Percentiles rank a stretch among this genome's conserved stretches.
phyloP scores from a whole-genome alignment of 768 basidiomycete species.

The Tephrocybe sp. region DNA sequence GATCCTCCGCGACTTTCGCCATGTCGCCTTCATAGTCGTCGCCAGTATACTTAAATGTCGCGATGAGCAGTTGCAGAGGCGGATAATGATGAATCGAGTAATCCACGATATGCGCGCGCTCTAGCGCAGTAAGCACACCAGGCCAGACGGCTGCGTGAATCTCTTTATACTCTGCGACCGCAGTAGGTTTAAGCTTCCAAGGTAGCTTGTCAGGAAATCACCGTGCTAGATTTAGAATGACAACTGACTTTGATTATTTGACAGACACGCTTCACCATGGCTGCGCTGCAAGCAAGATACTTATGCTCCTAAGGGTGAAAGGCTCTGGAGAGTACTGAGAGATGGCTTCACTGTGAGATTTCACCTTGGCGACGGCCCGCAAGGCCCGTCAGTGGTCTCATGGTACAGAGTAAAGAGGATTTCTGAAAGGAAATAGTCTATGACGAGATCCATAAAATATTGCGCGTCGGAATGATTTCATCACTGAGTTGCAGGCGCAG shows the following conservation, averaged over 20 bases:
- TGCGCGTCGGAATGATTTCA: neutral
- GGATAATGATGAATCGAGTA: slow-evolving; percentile 76
- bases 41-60: slow-evolving; percentile 76
- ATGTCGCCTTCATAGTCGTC: slow-evolving; percentile 65
- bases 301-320: neutral
- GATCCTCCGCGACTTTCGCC: slow-evolving; percentile 57
- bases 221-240: slow-evolving; percentile 1
- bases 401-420: neutral
- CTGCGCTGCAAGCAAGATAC: neutral
- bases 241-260: slow-evolving; percentile 64
- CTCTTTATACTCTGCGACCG: slow-evolving; percentile 49
- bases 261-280: slow-evolving; percentile 56
- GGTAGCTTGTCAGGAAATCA: slow-evolving; percentile 7
- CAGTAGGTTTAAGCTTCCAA: slow-evolving; percentile 50
- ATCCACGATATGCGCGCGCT: slow-evolving; percentile 62
- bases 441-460: neutral
- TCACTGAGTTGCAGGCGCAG: slow-evolving; percentile 2
- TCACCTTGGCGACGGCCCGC: slow-evolving; percentile 8
- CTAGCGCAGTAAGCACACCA: slow-evolving; percentile 59
- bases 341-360: neutral
- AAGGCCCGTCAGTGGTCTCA: slow-evolving; percentile 6
- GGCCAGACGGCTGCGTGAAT: slow-evolving; percentile 69
- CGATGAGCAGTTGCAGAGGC: slow-evolving; percentile 63
- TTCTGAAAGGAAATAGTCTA: neutral
- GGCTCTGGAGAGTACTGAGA: neutral